A percentile compares a stretch with the other conserved stretches of the same genome.
Evolutionary conservation across 805 yeast species (phyloP).

Genomic region (Lipomyces orientalis): DNA sequence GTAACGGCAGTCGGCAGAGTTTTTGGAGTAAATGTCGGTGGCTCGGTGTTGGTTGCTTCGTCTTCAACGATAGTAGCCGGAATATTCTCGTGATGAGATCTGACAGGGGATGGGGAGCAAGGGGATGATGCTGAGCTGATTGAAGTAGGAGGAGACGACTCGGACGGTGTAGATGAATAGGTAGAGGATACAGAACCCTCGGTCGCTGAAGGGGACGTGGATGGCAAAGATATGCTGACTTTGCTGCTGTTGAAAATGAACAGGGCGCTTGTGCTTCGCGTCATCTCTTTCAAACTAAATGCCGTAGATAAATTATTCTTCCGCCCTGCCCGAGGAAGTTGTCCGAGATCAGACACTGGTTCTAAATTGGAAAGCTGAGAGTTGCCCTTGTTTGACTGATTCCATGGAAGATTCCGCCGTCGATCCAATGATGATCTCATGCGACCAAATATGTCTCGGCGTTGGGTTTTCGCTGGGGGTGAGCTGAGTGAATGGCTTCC

Average conservation of each 20-base stretch:
- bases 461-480: neutral
- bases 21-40: neutral
- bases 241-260: conserved; percentile 9
- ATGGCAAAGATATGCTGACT: neutral
- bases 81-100: conserved; percentile 6
- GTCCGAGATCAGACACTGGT: neutral
- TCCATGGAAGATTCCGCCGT: conserved; percentile 26
- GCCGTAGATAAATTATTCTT: neutral
- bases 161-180: conserved; percentile 9
- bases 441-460: conserved; percentile 16
- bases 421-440: conserved; percentile 25
- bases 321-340: neutral
- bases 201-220: conserved; percentile 4
- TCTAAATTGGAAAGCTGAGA: neutral
- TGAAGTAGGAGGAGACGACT: conserved; percentile 14
- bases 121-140: conserved; percentile 14
- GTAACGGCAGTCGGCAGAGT: neutral
- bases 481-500: neutral
- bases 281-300: neutral
- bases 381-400: neutral
- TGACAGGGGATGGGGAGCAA: conserved; percentile 16
- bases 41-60: conserved; percentile 3
- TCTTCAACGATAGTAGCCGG: conserved; percentile 19
- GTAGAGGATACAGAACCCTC: conserved; percentile 1
- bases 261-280: conserved; percentile 12